A percentile compares a stretch with the other conserved stretches of the same genome.
phyloP scores from a whole-genome alignment of 2,329 filamentous ascomycete species.

The Pseudopithomyces chartarum region DNA sequence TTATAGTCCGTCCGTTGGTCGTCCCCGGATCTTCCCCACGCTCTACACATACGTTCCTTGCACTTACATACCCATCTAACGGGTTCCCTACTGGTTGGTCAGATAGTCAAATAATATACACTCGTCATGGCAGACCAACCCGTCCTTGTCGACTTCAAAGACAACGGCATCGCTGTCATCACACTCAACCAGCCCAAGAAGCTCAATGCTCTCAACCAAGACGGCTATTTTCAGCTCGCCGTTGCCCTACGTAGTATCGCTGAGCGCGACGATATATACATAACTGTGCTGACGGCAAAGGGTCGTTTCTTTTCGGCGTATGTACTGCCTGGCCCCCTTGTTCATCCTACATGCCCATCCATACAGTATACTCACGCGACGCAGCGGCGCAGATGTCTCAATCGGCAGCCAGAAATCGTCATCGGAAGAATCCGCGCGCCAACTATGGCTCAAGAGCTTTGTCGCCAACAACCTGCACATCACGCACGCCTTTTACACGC shows the following conservation, averaged over 20 bases:
- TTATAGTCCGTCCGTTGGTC: slow-evolving; percentile 8
- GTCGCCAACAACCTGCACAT: slow-evolving; percentile 86
- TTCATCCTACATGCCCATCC: not conserved
- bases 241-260: slow-evolving; percentile 78
- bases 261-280: slow-evolving; percentile 75
- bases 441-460: slow-evolving; percentile 72
- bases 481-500: slow-evolving; percentile 87
- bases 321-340: slow-evolving; percentile 28
- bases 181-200: slow-evolving; percentile 85
- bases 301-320: slow-evolving; percentile 89
- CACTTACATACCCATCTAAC: not conserved
- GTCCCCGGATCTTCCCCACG: slow-evolving; percentile 3
- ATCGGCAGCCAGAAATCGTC: slow-evolving; percentile 52
- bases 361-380: slow-evolving; percentile 2
- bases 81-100: not conserved
- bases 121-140: slow-evolving; percentile 50
- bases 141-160: slow-evolving; percentile 66
- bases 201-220: slow-evolving; percentile 78
- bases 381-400: slow-evolving; percentile 79
- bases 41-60: not conserved
- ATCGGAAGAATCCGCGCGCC: slow-evolving; percentile 46
- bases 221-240: slow-evolving; percentile 78
- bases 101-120: not conserved
- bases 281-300: slow-evolving; percentile 83
- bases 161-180: slow-evolving; percentile 74